Base-by-base conservation (phyloP, 331 rosid genomes). In the Telfairia occidentalis region DNA sequence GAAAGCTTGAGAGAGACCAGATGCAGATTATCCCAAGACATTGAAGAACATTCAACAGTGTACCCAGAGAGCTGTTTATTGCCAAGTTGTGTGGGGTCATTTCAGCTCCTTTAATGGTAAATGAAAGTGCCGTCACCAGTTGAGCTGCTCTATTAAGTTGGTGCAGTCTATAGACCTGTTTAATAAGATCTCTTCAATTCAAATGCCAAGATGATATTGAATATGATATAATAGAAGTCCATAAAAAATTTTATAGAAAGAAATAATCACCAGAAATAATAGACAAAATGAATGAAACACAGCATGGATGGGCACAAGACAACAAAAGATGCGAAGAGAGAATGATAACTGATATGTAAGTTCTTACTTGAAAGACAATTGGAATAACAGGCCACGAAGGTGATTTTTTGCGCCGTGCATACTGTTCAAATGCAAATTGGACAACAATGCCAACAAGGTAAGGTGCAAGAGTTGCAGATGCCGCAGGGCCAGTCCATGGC, bases 401-500 rank as follows among this genome's bases (percentile, higher is more conserved):
- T 1, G 97, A 95, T 82, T 95, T 90, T 72, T 78, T 86, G 75
- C 84, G 82, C 81, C 89, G 86, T 18, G 96, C 99, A 75, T 86
- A 91, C 83, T 95, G 99, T 84, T 95, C 96, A 72, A 92, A 95
- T 82, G 99, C 92, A 54, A 95, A 95, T 76, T 95, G 99, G 75
- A 95, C 97, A 21, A 92, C 83, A 64, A 95, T 95, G 40, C 99
- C 99, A 63, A 95, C 99, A 57, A 91, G 81, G 83, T 88, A 89
- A 7, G 99, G 99, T 70, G 99, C 97, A 18, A 95, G 99, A 64
- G 99, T 95, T 66, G 99, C 99, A 53, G 99, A 95, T 32, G 99
- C 97, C 0, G 99, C 99, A 37, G 99, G 99, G 73, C 99, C 99
- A 0, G 97, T 95, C 99, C 99, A 92, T 1, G 99, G 97, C 99